These are phyloP conservation scores for Euclidium syriacum DNA, from an alignment of 345 rosid species.

Conservation along the genomic window DNA sequence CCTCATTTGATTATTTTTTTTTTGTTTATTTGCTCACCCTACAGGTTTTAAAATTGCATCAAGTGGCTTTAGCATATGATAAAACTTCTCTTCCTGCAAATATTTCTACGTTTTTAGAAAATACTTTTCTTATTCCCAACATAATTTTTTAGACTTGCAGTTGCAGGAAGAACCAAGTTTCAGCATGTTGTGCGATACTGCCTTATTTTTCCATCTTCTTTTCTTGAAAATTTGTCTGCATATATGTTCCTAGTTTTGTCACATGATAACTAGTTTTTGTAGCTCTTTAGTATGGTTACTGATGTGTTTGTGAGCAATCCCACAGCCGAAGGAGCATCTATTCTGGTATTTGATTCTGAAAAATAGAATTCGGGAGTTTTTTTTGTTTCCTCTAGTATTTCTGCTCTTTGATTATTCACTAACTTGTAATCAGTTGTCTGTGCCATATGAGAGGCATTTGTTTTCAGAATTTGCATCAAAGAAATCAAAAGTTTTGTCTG, in stretches of 20 bases:
- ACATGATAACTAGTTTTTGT: constrained; percentile 8
- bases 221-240: background rate
- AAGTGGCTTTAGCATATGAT: constrained; percentile 4
- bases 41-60: background rate
- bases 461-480: constrained; percentile 6
- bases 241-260: background rate
- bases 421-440: constrained; percentile 3
- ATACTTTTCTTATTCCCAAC: background rate
- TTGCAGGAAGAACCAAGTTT: constrained; percentile 13
- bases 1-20: constrained; percentile 2
- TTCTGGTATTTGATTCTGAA: constrained; percentile 16
- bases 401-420: background rate
- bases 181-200: constrained; percentile 6
- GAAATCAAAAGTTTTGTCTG: background rate
- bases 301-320: constrained; percentile 24
- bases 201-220: background rate
- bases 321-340: constrained; percentile 22
- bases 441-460: constrained; percentile 2
- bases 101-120: background rate
- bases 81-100: background rate
- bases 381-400: background rate
- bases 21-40: background rate
- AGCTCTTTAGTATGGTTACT: background rate
- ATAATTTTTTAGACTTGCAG: background rate
- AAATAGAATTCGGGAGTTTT: background rate